Evolutionary conservation across 2,329 filamentous ascomycete genomes (phyloP).

Genomic region (Arthrinium phaeospermum): DNA sequence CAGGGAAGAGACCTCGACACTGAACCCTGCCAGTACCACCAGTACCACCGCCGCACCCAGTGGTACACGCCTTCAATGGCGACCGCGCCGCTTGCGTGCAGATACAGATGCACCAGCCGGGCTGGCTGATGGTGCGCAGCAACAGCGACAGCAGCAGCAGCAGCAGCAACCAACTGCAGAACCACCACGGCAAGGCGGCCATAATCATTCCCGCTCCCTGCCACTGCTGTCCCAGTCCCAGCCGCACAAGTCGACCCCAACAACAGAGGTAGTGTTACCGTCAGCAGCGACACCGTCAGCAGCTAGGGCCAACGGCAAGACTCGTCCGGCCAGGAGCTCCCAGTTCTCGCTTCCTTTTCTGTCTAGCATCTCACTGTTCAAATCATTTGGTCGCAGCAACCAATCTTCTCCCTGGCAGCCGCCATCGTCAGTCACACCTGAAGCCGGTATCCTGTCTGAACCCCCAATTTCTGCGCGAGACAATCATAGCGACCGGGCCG

Average conservation of each 20-base stretch:
- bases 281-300: neutral
- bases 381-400: neutral
- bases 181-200: neutral
- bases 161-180: neutral
- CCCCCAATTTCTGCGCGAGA: neutral
- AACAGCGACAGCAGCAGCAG: neutral
- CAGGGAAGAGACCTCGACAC: slow-evolving; percentile 8
- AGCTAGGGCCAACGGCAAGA: slow-evolving; percentile 9
- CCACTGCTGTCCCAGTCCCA: slow-evolving; percentile 3
- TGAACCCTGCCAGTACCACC: neutral
- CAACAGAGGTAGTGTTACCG: neutral
- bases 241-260: slow-evolving; percentile 19
- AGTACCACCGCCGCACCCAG: neutral
- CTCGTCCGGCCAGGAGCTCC: slow-evolving; percentile 10
- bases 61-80: slow-evolving; percentile 1
- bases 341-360: slow-evolving; percentile 16
- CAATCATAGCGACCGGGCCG: slow-evolving; percentile 3
- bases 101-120: slow-evolving; percentile 9
- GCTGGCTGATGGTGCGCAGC: neutral
- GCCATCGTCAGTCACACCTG: neutral
- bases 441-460: neutral
- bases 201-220: slow-evolving; percentile 13
- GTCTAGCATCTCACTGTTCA: slow-evolving; percentile 15
- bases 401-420: slow-evolving; percentile 8
- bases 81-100: slow-evolving; percentile 5